Conservation (phyloP, 1,284 basidiomycete species). For the Papiliotrema flavescens region DNA sequence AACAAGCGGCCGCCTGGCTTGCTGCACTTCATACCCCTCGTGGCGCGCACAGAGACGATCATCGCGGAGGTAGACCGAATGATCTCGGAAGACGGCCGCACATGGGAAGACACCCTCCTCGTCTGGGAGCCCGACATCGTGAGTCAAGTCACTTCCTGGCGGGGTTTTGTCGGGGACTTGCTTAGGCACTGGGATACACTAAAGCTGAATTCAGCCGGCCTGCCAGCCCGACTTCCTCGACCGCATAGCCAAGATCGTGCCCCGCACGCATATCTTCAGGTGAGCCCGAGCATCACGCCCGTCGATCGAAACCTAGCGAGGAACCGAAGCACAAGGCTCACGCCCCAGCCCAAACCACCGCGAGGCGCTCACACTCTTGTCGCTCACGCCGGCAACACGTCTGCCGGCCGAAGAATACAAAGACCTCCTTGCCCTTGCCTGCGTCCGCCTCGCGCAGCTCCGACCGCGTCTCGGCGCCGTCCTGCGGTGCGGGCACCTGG, state of each 20-base stretch:
- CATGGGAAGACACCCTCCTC: constrained; percentile 23
- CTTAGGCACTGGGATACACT: no score
- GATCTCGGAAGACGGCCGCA: background rate
- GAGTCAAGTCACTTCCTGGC: no score
- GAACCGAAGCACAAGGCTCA: background rate
- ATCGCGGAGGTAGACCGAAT: constrained; percentile 22
- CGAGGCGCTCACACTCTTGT: constrained; percentile 36
- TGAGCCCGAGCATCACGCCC: constrained; percentile 6
- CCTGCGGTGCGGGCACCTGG: background rate
- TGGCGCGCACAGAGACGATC: constrained; percentile 16
- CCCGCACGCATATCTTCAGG: constrained; percentile 34
- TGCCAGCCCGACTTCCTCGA: constrained; percentile 22
- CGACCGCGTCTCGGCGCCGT: background rate
- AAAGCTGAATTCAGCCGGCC: constrained; percentile 10
- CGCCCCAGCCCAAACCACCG: constrained; percentile 42
- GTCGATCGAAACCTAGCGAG: background rate
- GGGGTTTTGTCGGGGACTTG: no score
- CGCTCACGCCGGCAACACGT: constrained; percentile 5
- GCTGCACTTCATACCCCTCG: constrained; percentile 36
- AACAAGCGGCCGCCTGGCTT: constrained; percentile 17
- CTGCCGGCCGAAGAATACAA: constrained; percentile 6
- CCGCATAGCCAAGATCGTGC: constrained; percentile 13
- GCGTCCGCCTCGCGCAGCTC: background rate
- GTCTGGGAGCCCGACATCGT: constrained; percentile 44
- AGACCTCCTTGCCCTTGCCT: background rate